Evolutionary conservation across 1,139 yeast genomes (phyloP), one percentile per base, ranked within the genome.

Genomic region (Arxiozyma slooffiae): DNA sequence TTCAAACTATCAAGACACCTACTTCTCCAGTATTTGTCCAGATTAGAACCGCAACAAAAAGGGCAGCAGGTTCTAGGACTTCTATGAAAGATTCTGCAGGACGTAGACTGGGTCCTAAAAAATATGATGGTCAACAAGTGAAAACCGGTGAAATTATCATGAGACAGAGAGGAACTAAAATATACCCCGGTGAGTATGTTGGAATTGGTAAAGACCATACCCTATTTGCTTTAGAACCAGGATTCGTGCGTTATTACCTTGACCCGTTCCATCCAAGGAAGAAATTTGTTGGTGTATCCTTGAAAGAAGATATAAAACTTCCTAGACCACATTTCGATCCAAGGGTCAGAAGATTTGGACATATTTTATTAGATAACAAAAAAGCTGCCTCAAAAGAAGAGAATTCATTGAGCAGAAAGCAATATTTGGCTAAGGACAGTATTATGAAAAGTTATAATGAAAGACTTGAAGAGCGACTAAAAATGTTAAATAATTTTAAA

Each of bases 211-310:
- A 80, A 59, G 98, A 92, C 67, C 97, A 90, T 67, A 92, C 98
- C 2, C 79, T 92, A 39, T 89, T 76, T 70, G 97, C 98, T 2
- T 66, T 76, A 44, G 97, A 92, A 64, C 96, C 97, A 1, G 98
- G 98, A 23, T 89, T 74, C 67, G 97, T 92, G 47, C 79, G 95
- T 57, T 92, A 80, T 70, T 92, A 92, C 68, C 73, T 81, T 57
- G 97, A 92, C 71, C 98, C 98, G n/a, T 90, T 90, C 75, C 98
- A 92, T 64, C 97, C 97, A 43, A 79, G 81, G 64, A 80, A 97
- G 67, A 85, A 84, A 66, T 86, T 86, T 63, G 88, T 89, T 52
- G 98, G 98, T 41, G 82, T 92, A 49, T 90, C 95, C 1, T 75
- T 92, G 53, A 73, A 73, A 46, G 76, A 77, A 56, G 84, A 81